Percentiles rank a stretch among this genome's conserved stretches.
phyloP scores from a whole-genome alignment of 2,329 filamentous ascomycete genomes.

The Nemania diffusa region DNA sequence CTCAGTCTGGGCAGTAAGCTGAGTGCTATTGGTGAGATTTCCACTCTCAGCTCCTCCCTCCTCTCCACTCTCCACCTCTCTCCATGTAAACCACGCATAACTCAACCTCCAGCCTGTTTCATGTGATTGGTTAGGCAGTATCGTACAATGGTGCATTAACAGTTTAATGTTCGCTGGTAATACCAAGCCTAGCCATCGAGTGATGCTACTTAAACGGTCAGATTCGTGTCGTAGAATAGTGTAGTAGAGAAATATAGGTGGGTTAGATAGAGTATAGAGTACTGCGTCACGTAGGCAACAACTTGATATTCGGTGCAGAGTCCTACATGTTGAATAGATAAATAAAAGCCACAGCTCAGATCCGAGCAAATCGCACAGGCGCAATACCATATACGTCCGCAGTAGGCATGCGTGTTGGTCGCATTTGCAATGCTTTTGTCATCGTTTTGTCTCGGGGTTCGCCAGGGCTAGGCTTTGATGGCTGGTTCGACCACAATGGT shows the following conservation, averaged over 20 bases:
- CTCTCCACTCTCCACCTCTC: neutral
- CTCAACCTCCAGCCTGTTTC: no score
- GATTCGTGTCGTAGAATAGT: no score
- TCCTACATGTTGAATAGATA: neutral
- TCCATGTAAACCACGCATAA: neutral
- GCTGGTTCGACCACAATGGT: conserved; percentile 1
- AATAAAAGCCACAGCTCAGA: neutral
- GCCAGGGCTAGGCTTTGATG: neutral
- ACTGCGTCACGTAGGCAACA: neutral
- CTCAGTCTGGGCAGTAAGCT: conserved; percentile 7
- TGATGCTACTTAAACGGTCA: neutral
- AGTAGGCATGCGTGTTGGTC: neutral
- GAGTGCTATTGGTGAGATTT: neutral
- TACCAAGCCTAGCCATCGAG: neutral
- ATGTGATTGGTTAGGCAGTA: no score
- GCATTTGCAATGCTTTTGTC: conserved; percentile 4
- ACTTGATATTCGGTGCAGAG: neutral
- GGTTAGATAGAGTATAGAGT: neutral
- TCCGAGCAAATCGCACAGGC: neutral
- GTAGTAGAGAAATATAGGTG: neutral
- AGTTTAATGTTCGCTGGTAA: no score
- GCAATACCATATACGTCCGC: neutral
- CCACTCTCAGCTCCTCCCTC: neutral
- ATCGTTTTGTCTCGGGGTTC: neutral
- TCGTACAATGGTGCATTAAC: no score